These are phyloP conservation scores for Oryza australiensis DNA, from an alignment of 176 grass and related monocot genomes.

Conservation along the genomic window DNA sequence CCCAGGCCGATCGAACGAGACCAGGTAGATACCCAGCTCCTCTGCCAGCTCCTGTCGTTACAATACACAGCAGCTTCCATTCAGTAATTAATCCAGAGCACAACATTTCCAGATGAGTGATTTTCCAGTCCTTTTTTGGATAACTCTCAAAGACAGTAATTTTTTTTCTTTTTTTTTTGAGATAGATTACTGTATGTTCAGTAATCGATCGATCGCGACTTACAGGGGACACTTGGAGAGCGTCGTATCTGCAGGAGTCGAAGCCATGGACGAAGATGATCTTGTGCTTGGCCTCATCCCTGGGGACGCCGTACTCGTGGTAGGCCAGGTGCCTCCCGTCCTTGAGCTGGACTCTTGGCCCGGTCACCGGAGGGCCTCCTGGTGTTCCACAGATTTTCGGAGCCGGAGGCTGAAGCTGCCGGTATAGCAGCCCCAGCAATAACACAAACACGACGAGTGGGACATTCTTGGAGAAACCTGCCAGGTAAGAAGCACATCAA, in stretches of 20 bases:
- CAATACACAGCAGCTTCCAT: not conserved
- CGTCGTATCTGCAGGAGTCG: slow-evolving; percentile 69
- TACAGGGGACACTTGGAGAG: slow-evolving; percentile 60
- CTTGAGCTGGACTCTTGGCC: slow-evolving; percentile 49
- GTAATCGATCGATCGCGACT: not conserved
- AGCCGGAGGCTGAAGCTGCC: slow-evolving; percentile 53
- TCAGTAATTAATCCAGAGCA: not conserved
- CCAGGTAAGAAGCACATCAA: not conserved
- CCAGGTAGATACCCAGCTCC: slow-evolving; percentile 64
- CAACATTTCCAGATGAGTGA: too few relatives aligned
- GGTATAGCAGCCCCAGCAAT: slow-evolving; percentile 43
- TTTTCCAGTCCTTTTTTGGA: too few relatives aligned
- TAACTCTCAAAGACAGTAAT: too few relatives aligned
- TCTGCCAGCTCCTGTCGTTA: slow-evolving; percentile 49
- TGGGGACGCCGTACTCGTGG: slow-evolving; percentile 63
- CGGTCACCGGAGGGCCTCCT: slow-evolving; percentile 56
- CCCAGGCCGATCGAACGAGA: slow-evolving; percentile 81
- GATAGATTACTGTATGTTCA: not conserved
- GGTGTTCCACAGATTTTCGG: slow-evolving; percentile 51
- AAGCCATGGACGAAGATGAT: slow-evolving; percentile 86
- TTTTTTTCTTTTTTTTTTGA: too few relatives aligned
- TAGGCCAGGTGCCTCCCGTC: slow-evolving; percentile 84
- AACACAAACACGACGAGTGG: slow-evolving; percentile 33
- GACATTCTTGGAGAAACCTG: slow-evolving; percentile 43
- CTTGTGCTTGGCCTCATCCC: slow-evolving; percentile 59